These are phyloP conservation scores for Populus nigra DNA, from an alignment of 345 rosid species.

Conservation along the genomic window DNA sequence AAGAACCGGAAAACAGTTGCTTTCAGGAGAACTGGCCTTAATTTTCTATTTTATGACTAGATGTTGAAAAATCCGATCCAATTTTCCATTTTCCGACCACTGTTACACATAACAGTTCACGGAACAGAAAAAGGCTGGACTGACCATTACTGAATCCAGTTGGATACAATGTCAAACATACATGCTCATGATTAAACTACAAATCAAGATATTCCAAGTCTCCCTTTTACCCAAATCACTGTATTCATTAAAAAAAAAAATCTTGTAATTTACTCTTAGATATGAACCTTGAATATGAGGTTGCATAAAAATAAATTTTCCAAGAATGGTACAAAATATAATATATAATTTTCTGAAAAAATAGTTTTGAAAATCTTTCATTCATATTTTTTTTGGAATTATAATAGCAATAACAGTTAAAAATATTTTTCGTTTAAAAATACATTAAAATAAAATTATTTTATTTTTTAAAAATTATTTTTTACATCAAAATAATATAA, in stretches of 20 bases:
- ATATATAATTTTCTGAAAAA: too few species aligned
- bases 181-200: not conserved
- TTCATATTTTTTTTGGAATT: too few species aligned
- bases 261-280: not conserved
- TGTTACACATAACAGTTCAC: not conserved
- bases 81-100: not conserved
- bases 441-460: too few species aligned
- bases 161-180: not conserved
- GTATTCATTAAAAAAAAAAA: too few species aligned
- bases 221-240: not conserved
- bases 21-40: not conserved
- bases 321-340: not conserved
- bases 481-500: too few species aligned
- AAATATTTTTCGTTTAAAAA: too few species aligned
- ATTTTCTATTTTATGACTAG: not conserved
- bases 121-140: not conserved
- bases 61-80: not conserved
- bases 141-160: not conserved
- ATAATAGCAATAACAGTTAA: too few species aligned
- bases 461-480: too few species aligned
- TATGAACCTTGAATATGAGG: not conserved
- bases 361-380: not conserved
- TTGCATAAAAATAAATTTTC: not conserved
- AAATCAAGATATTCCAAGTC: not conserved
- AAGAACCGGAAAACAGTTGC: not conserved